Evolutionary conservation across 108 stramenopile genomes (phyloP).

Genomic region (Schizochytrium sp.): DNA sequence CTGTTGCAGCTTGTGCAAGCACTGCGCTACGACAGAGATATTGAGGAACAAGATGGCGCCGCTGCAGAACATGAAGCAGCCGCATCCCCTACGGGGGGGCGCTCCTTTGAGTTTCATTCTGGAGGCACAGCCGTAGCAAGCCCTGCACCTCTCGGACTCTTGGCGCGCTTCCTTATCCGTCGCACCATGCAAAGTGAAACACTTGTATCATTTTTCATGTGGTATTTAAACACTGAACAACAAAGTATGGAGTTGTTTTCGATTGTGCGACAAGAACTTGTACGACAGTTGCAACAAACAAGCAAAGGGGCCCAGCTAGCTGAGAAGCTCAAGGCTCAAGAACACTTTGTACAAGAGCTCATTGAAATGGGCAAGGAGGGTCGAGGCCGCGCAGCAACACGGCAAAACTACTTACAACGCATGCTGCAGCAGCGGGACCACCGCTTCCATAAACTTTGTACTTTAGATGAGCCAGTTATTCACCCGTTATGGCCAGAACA

Average conservation of each 20-base stretch:
- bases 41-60: conserved; percentile 64
- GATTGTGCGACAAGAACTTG: conserved; percentile 82
- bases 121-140: neutral
- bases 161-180: conserved; percentile 90
- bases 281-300: conserved; percentile 74
- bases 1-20: conserved; percentile 98
- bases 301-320: conserved; percentile 48
- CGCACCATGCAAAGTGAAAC: conserved; percentile 87
- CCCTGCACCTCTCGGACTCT: neutral
- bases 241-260: conserved; percentile 85
- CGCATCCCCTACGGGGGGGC: neutral
- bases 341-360: conserved; percentile 53
- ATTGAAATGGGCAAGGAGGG: conserved; percentile 39
- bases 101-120: too few species aligned
- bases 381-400: conserved; percentile 31
- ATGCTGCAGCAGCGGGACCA: conserved; percentile 67
- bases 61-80: conserved; percentile 5
- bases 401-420: neutral
- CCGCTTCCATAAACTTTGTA: conserved; percentile 64
- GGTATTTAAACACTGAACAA: conserved; percentile 91
- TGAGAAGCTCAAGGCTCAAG: conserved; percentile 4
- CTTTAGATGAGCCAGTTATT: neutral
- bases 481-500: conserved; percentile 5
- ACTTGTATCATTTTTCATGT: conserved; percentile 93
- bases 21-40: conserved; percentile 88